Conservation (phyloP, 805 yeast genomes). For the Metschnikowia gelsemii region DNA sequence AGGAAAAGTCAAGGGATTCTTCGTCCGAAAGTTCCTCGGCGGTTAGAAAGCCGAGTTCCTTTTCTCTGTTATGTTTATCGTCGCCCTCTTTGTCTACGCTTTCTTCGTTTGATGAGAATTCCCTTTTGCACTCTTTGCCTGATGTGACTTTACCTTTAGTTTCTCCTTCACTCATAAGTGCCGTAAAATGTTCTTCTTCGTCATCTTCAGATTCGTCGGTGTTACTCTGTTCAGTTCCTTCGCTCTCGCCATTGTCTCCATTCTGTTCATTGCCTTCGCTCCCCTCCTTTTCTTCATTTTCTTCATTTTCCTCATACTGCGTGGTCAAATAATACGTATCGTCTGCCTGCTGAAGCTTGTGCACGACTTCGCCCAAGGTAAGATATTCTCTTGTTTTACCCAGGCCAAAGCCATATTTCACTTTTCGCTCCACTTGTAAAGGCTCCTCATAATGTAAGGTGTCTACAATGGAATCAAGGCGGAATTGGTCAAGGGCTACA, state of each 20-base stretch:
- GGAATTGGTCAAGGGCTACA: constrained; percentile 33
- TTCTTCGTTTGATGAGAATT: background rate
- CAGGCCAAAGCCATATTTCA: constrained; percentile 65
- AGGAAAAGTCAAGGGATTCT: constrained; percentile 9
- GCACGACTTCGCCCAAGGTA: constrained; percentile 50
- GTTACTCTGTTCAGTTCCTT: background rate
- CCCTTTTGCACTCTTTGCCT: background rate
- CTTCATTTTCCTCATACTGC: constrained; percentile 53
- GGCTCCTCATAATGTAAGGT: constrained; percentile 35
- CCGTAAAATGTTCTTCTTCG: background rate
- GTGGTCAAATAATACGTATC: constrained; percentile 62
- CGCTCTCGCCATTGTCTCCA: background rate
- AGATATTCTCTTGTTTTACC: constrained; percentile 54
- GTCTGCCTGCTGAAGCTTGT: constrained; percentile 42
- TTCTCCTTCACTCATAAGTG: background rate
- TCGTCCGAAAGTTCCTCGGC: constrained; percentile 4
- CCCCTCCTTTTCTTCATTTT: constrained; percentile 44
- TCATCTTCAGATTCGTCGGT: constrained; percentile 1
- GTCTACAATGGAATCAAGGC: constrained; percentile 30
- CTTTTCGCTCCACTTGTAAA: constrained; percentile 59
- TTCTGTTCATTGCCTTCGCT: background rate
- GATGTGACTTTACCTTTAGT: background rate
- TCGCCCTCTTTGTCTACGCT: constrained; percentile 1
- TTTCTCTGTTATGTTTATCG: background rate
- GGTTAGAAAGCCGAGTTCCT: background rate